Base-by-base conservation (phyloP, 352 stramenopile species). In the Phytophthora rubi region DNA sequence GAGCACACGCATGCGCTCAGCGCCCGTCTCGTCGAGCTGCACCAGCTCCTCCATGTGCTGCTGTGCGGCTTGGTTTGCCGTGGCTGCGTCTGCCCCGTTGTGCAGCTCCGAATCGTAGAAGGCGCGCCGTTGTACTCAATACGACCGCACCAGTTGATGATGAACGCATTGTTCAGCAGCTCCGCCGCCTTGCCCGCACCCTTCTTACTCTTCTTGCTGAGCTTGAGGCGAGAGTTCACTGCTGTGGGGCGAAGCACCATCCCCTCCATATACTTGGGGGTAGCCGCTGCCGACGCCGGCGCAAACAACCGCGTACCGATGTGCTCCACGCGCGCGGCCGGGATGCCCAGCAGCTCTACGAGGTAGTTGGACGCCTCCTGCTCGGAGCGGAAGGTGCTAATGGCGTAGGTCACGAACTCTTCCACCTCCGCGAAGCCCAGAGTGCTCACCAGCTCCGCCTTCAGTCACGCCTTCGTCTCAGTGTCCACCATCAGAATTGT, bases 61-160 rank as follows among this genome's bases (percentile, higher is more conserved):
- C 54, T 83, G 79, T 7, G 78, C 80, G 1, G 64, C 64, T 21
- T 47, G 56, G 51, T 84, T 78, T 32, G 79, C 65, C 10, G 64
- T 70, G 33, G 5, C 59, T n/a, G 69, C 63, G 18, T 80, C 68
- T 6, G 76, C 73, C 48, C 78, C 82, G 60, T 93, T 92, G 16
- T 59, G 77, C 32, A 93, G 69, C 62, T 90, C 80, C 2, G 70
- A 65, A 23, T 79, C 75, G 57, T 83, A 93, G 60, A 91, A 92
- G 8, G 30, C 61, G 63, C 73, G 55, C 73, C 81, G 49, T 92
- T 91, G 69, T 79, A 72, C 75, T 93, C 86, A 63, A 93, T 88
- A 33, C 72, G 68, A 4, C 86, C 86, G 55, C 86, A 93, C 16
- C 78, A 93, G 68, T 93, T 93, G 63, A 90, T 90, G 49, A 92